Percentiles rank a stretch among this genome's conserved stretches.
These are phyloP conservation scores for Pyricularia grisea DNA, from an alignment of 2,329 filamentous ascomycete species.

Conservation along the genomic window DNA sequence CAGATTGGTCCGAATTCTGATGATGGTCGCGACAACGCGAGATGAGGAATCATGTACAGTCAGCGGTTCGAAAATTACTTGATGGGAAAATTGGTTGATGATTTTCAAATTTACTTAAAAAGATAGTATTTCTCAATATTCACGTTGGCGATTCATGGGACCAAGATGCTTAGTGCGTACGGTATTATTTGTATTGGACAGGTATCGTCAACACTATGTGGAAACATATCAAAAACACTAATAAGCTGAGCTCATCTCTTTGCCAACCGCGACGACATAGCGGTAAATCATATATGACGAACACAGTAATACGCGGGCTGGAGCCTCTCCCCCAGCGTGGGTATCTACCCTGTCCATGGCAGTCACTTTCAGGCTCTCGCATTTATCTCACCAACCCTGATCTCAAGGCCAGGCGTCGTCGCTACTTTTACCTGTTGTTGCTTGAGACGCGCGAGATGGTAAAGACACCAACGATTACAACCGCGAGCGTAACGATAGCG, in stretches of 20 bases:
- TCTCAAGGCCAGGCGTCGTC: neutral
- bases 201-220: neutral
- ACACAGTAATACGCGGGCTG: neutral
- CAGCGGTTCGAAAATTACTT: too few relatives aligned
- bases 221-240: neutral
- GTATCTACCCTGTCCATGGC: neutral
- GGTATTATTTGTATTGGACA: neutral
- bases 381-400: neutral
- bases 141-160: neutral
- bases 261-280: neutral
- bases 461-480: constrained; percentile 91
- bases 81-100: too few relatives aligned
- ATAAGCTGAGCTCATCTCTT: neutral
- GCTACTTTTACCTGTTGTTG: neutral
- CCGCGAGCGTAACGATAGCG: constrained; percentile 88
- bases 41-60: too few relatives aligned
- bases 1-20: too few relatives aligned
- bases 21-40: too few relatives aligned
- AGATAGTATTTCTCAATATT: neutral
- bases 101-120: too few relatives aligned
- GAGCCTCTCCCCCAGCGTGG: neutral
- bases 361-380: neutral
- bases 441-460: constrained; percentile 60
- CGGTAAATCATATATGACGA: neutral
- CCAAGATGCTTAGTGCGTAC: neutral